Evolutionary conservation across 371 early-diverging fungal genomes (phyloP).

Genomic region (Haplosporangium sp.): DNA sequence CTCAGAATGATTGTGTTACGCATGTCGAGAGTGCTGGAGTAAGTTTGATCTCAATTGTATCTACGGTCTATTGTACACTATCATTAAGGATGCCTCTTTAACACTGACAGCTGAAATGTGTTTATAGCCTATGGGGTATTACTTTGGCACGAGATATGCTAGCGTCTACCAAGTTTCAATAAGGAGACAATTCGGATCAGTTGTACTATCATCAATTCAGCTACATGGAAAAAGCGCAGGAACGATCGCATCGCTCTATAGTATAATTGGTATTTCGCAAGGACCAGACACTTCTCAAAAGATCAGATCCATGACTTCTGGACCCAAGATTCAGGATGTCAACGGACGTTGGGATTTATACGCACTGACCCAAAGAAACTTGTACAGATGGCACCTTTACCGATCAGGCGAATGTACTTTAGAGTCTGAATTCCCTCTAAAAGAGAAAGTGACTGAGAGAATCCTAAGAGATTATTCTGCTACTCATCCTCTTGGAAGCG

Average conservation of each 20-base stretch:
- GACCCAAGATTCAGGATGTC: constrained; percentile 37
- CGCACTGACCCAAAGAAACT: constrained; percentile 33
- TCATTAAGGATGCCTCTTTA: background rate
- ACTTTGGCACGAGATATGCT: constrained; percentile 27
- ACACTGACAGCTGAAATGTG: background rate
- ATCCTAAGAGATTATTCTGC: constrained; percentile 25
- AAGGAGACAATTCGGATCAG: constrained; percentile 34
- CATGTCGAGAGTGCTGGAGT: constrained; percentile 48
- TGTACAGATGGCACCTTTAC: constrained; percentile 35
- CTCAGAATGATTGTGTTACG: constrained; percentile 24
- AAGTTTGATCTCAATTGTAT: constrained; percentile 7
- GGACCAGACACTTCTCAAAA: constrained; percentile 36
- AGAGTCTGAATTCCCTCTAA: constrained; percentile 24
- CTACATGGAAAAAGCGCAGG: constrained; percentile 24
- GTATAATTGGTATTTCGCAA: constrained; percentile 34
- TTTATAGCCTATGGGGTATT: constrained; percentile 44
- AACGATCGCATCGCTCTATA: constrained; percentile 38
- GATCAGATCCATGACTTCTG: constrained; percentile 33
- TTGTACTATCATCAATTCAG: constrained; percentile 14
- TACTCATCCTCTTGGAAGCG: constrained; percentile 23
- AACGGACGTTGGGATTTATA: constrained; percentile 46
- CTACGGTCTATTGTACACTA: background rate
- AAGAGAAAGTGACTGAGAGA: constrained; percentile 31
- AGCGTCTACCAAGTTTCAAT: constrained; percentile 32
- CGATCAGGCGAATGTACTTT: constrained; percentile 34